These are phyloP conservation scores for Escovopsis weberi DNA, from an alignment of 2,329 filamentous ascomycete genomes.

Conservation along the genomic window DNA sequence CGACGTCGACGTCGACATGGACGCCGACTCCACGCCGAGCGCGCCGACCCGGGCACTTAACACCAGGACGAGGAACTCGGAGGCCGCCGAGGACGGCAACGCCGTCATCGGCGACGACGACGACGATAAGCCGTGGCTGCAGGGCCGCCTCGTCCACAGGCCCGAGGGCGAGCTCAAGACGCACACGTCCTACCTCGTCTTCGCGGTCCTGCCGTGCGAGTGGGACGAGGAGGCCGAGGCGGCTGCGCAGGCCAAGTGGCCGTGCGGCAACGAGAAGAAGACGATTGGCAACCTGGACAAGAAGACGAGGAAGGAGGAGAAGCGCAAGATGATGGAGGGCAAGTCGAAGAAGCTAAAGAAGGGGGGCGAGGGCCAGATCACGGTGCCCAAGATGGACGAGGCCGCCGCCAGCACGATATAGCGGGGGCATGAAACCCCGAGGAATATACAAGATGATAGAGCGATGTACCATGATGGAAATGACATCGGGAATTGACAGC, in stretches of 20 bases:
- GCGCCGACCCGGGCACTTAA: constrained; percentile 2
- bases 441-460: no score
- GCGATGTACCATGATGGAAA: no score
- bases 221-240: constrained; percentile 78
- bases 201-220: constrained; percentile 73
- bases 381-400: constrained; percentile 1
- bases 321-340: constrained; percentile 34
- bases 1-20: constrained; percentile 26
- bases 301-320: constrained; percentile 40
- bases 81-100: neutral
- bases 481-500: no score
- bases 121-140: constrained; percentile 41
- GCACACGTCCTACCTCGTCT: constrained; percentile 93
- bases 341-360: constrained; percentile 22
- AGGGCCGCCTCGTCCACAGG: constrained; percentile 65
- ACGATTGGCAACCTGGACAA: constrained; percentile 40
- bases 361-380: constrained; percentile 5
- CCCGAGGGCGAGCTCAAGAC: constrained; percentile 84
- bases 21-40: constrained; percentile 18
- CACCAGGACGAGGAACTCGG: no score
- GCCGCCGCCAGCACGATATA: neutral
- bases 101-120: constrained; percentile 11
- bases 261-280: constrained; percentile 37
- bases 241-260: constrained; percentile 48
- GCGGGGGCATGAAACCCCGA: no score